Evolutionary conservation across 1,284 basidiomycete genomes (phyloP), one percentile per base, ranked within the genome.

Genomic region (Sanguinoderma infundibulare): DNA sequence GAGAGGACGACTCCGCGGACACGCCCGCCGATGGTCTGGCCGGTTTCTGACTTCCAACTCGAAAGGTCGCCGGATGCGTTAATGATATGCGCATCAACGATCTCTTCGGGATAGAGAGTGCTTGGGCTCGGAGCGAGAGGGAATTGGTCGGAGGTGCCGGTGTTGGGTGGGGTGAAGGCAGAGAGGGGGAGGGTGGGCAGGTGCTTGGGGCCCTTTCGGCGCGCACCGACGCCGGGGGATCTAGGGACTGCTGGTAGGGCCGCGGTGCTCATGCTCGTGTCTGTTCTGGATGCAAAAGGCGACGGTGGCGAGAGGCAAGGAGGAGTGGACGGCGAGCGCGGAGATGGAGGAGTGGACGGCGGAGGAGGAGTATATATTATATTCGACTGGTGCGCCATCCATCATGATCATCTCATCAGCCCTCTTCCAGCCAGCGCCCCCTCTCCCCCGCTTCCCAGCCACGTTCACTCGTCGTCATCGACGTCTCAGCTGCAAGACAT

Each of bases 151-250:
- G 82, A 82, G 0, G 85, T 83, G 59, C 85, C 85, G 3, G 86
- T 80, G 74, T 83, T 88, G 32, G 89, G 87, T 0, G 88, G 84
- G 26, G 80, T 84, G 70, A 93, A 93, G 0, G 86, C 90, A 14
- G 89, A 91, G 35, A 86, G 72, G 0, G 90, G 90, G 17, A 93
- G 83, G 47, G 79, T 82, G 9, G 91, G 91, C 7, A 86, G 83
- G 9, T 81, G 75, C 70, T 86, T 90, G 35, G 80, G 80, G 26
- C 82, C 84, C 72, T 84, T 90, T 68, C 87, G 85, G 67, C 86
- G 83, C 5, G 72, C 71, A 36, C 76, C 77, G 54, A 81, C 75
- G 54, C 79, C 77, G 20, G 82, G 81, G 24, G 81, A 75, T 72
- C 57, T 74, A 61, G 69, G 79, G 62, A 51, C 57, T 9, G 77